Evolutionary conservation across 2,329 filamentous ascomycete genomes (phyloP), one percentile per base, ranked within the genome.

Genomic region (Fusarium caatingaense): DNA sequence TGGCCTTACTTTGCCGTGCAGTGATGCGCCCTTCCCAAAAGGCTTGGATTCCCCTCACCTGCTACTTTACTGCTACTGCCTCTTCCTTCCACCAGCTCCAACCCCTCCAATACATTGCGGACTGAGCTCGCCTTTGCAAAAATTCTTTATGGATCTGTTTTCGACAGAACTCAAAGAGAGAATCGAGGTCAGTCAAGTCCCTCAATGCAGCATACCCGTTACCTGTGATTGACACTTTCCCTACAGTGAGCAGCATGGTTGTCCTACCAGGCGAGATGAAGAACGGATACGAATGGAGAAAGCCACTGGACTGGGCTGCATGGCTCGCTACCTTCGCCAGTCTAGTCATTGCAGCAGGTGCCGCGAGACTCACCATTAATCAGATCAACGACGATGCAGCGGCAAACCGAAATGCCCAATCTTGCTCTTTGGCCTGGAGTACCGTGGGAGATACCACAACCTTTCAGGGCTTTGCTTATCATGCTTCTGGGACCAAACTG

Each of bases 181-280:
- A 37, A 37, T 10, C 4, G 34, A 37, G 18, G 34, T 37, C 18
- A 37, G 34, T 37, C 18, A 7, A 37, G 4, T 0, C 3, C 10
- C 4, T n/a, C 18, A 11, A n/a, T 12, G 6, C 6, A 37, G 3
- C 10, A 7, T n/a, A 0, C 10, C 11, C 1, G 4, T 7, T n/a
- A n/a, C 10, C 18, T 12, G 18, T 11, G 5, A n/a, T n/a, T 37
- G 10, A 37, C 34, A 18, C 2, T n/a, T 37, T n/a, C 9, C 9
- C 34, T 37, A n/a, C 18, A 37, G 34, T 11, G 9, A 37, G 3
- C 9, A 37, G 34, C 18, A n/a, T 37, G 34, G 34, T 37, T 37
- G 34, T 10, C 10, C 34, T 37, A n/a, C 34, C 34, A 37, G 34
- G 34, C 34, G 34, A 37, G 34, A 37, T n/a, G 34, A 37, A 37